phyloP scores from a whole-genome alignment of 495 filamentous ascomycete species.

The Talaromyces proteolyticus region DNA sequence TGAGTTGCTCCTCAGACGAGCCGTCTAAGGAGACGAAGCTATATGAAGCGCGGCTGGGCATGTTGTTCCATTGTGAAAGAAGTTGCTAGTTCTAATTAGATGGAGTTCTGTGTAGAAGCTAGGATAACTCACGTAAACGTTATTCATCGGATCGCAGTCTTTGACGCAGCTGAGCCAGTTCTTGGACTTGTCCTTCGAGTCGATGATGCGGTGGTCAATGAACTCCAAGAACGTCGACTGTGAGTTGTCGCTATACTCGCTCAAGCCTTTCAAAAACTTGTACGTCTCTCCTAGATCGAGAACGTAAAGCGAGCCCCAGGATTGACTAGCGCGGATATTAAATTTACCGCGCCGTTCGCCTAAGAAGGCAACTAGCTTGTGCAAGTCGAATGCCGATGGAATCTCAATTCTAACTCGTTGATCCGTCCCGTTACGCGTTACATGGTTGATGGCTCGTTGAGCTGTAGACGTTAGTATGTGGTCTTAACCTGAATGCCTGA shows the following conservation, averaged over 20 bases:
- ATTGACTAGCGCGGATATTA: conserved; percentile 43
- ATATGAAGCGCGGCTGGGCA: conserved; percentile 45
- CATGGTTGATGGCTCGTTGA: conserved; percentile 43
- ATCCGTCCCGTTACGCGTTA: conserved; percentile 26
- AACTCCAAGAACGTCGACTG: conserved; percentile 41
- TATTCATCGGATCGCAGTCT: conserved; percentile 38
- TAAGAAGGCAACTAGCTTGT: conserved; percentile 35
- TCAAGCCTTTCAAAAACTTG: conserved; percentile 36
- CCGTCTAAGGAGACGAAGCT: conserved; percentile 32
- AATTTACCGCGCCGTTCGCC: conserved; percentile 37
- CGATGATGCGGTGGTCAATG: conserved; percentile 40
- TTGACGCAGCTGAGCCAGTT: conserved; percentile 43
- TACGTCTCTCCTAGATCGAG: conserved; percentile 39
- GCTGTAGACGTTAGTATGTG: conserved; percentile 11
- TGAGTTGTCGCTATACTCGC: conserved; percentile 41
- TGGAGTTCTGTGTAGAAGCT: neutral
- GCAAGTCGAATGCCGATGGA: conserved; percentile 35
- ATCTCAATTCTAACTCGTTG: conserved; percentile 33
- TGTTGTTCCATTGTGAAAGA: conserved; percentile 45
- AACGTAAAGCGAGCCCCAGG: conserved; percentile 38
- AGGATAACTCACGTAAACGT: conserved; percentile 32
- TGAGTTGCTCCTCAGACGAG: conserved; percentile 25
- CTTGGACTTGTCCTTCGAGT: conserved; percentile 43
- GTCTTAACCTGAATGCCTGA: neutral
- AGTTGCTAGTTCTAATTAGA: conserved; percentile 23